Evolutionary conservation across 2,329 filamentous ascomycete genomes (phyloP).

Genomic region (Alternaria gaisen): DNA sequence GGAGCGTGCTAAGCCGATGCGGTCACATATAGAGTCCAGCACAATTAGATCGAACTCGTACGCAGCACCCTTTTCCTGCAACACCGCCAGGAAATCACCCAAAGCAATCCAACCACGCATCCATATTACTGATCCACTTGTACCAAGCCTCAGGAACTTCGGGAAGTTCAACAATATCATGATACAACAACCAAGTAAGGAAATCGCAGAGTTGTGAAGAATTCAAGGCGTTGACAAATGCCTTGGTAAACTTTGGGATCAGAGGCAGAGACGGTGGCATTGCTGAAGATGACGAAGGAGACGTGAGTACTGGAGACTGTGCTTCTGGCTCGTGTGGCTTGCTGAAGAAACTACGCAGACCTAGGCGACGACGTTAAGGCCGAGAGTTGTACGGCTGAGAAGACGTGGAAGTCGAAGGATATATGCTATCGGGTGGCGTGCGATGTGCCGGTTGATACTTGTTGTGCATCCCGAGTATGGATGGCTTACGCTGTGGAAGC

Average conservation of each 20-base stretch:
- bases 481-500: slow-evolving; percentile 3
- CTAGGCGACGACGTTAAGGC: not conserved
- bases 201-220: slow-evolving; percentile 29
- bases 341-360: slow-evolving; percentile 7
- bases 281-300: not conserved
- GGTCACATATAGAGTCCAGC: slow-evolving; percentile 30
- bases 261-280: not conserved
- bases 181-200: slow-evolving; percentile 34
- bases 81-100: slow-evolving; percentile 17
- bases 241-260: slow-evolving; percentile 15
- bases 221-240: slow-evolving; percentile 30
- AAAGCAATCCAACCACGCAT: slow-evolving; percentile 36
- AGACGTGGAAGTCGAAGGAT: not conserved
- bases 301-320: slow-evolving; percentile 6
- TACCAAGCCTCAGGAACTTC: slow-evolving; percentile 29
- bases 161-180: slow-evolving; percentile 34
- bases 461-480: not conserved
- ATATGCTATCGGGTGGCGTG: not conserved
- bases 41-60: slow-evolving; percentile 27
- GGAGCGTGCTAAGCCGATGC: slow-evolving; percentile 12
- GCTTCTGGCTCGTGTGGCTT: not conserved
- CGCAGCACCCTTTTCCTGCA: not conserved
- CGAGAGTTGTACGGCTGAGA: not conserved
- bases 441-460: not conserved
- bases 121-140: slow-evolving; percentile 17